Percentiles rank a stretch among this genome's conserved stretches.
phyloP scores from a whole-genome alignment of 129 eudicot species.

The Lonicera japonica region DNA sequence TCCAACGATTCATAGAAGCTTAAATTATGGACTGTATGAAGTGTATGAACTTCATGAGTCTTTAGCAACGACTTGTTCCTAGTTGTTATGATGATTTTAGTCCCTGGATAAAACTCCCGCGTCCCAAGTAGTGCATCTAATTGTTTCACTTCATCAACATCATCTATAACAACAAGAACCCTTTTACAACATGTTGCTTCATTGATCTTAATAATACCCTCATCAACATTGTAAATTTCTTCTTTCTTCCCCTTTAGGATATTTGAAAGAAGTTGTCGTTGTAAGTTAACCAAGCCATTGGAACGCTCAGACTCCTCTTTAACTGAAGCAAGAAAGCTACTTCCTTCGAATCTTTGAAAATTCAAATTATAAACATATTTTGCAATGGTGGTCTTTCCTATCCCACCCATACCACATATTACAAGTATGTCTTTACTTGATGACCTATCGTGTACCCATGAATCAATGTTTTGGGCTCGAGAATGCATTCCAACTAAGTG shows the following conservation, averaged over 20 bases:
- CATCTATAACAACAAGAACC: slow-evolving; percentile 43
- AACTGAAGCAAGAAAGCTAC: slow-evolving; percentile 26
- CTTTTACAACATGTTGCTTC: slow-evolving; percentile 16
- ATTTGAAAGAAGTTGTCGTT: slow-evolving; percentile 29
- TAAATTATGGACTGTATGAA: neutral
- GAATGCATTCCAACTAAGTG: slow-evolving; percentile 18
- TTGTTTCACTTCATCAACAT: slow-evolving; percentile 29
- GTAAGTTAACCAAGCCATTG: slow-evolving; percentile 22
- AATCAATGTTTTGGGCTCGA: slow-evolving; percentile 21
- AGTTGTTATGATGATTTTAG: slow-evolving; percentile 37
- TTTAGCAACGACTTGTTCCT: slow-evolving; percentile 7
- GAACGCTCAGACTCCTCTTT: slow-evolving; percentile 16
- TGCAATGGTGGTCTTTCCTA: slow-evolving; percentile 39
- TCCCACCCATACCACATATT: slow-evolving; percentile 33
- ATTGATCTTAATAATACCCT: slow-evolving; percentile 18
- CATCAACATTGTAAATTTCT: slow-evolving; percentile 11
- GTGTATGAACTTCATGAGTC: neutral
- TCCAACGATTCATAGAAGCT: slow-evolving; percentile 13
- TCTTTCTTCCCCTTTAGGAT: slow-evolving; percentile 20
- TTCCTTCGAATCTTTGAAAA: slow-evolving; percentile 19
- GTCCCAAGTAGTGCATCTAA: slow-evolving; percentile 37
- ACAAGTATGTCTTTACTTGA: slow-evolving; percentile 11
- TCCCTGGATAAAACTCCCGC: slow-evolving; percentile 22
- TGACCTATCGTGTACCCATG: slow-evolving; percentile 25
- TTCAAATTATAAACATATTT: slow-evolving; percentile 15